phyloP scores from a whole-genome alignment of 257 asterid species.

The Mitragyna speciosa region DNA sequence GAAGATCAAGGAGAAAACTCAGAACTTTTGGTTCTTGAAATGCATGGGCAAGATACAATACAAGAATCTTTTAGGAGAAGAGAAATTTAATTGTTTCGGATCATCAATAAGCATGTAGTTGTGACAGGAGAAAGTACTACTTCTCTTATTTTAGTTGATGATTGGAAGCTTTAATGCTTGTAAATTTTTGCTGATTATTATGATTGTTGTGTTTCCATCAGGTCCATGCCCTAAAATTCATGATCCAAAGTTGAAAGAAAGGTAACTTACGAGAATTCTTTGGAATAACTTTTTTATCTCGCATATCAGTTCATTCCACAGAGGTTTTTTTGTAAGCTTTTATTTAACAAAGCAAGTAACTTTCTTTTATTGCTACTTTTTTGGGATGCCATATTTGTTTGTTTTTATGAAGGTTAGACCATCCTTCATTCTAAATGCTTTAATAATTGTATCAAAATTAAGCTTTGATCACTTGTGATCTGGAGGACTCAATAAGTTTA shows the following conservation, averaged over 20 bases:
- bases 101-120: background rate
- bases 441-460: background rate
- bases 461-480: background rate
- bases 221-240: conserved; percentile 92
- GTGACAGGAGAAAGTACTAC: background rate
- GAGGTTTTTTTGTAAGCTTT: background rate
- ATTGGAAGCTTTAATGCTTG: background rate
- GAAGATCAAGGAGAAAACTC: too few relatives aligned
- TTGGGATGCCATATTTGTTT: background rate
- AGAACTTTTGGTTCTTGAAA: background rate
- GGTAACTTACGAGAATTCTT: conserved; percentile 42
- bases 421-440: background rate
- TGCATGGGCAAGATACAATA: too few relatives aligned
- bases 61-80: too few relatives aligned
- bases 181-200: background rate
- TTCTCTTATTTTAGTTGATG: background rate
- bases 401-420: too few relatives aligned
- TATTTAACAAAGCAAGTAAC: background rate
- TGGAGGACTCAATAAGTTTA: background rate
- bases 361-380: background rate
- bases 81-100: background rate
- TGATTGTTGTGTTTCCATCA: conserved; percentile 32
- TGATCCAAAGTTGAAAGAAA: conserved; percentile 91
- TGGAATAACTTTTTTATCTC: background rate
- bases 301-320: background rate